Evolutionary conservation across 768 basidiomycete genomes (phyloP).

Genomic region (Trametes cubensis): DNA sequence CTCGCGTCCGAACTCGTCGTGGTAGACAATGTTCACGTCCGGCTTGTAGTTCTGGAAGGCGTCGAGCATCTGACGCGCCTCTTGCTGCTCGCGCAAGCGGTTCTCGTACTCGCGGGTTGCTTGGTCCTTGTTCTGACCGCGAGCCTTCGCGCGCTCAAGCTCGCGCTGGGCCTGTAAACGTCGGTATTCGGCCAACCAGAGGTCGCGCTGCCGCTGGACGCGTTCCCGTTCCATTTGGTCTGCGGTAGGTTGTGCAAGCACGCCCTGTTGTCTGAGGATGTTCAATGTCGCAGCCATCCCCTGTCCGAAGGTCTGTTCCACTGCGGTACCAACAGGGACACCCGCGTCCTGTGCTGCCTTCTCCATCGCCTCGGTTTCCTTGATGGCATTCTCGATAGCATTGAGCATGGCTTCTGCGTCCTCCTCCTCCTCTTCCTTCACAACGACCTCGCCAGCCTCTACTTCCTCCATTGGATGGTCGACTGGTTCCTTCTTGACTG

Average conservation of each 20-base stretch:
- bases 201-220: constrained; percentile 80
- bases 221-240: constrained; percentile 79
- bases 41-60: constrained; percentile 94
- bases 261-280: constrained; percentile 90
- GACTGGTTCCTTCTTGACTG: constrained; percentile 53
- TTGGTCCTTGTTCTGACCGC: constrained; percentile 88
- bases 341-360: constrained; percentile 38
- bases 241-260: constrained; percentile 63
- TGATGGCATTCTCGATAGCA: constrained; percentile 71
- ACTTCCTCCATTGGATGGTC: constrained; percentile 73
- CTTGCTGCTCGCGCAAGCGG: constrained; percentile 86
- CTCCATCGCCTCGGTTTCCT: constrained; percentile 62
- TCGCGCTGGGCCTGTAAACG: constrained; percentile 77
- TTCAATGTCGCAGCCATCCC: constrained; percentile 90
- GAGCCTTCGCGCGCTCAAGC: constrained; percentile 70
- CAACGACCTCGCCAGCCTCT: constrained; percentile 82
- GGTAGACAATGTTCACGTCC: constrained; percentile 93
- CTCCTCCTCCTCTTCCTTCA: constrained; percentile 77
- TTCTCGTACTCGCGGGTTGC: constrained; percentile 95
- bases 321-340: constrained; percentile 60
- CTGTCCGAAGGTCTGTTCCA: constrained; percentile 77
- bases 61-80: constrained; percentile 79
- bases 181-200: constrained; percentile 89
- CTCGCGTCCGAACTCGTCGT: constrained; percentile 91
- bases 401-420: constrained; percentile 78